These are phyloP conservation scores for Nissolia schottii DNA, from an alignment of 306 rosid species.

Conservation along the genomic window DNA sequence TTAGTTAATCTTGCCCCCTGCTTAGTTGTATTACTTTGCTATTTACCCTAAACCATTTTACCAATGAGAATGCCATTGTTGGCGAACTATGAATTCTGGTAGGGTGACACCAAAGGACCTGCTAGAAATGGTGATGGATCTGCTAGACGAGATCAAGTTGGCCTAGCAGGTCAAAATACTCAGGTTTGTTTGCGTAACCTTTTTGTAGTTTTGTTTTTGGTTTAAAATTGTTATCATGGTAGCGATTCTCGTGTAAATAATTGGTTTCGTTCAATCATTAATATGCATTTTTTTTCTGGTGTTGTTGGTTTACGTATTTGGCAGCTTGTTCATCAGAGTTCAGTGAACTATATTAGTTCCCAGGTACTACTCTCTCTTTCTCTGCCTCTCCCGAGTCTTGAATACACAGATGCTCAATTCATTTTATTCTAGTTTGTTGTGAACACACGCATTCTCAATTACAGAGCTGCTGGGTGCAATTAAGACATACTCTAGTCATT, in stretches of 20 bases:
- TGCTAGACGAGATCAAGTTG: slow-evolving; percentile 57
- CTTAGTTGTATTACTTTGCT: not conserved
- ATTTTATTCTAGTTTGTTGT: too few species aligned
- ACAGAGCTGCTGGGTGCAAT: not conserved
- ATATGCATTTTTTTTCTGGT: not conserved
- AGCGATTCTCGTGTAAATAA: not conserved
- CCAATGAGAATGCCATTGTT: slow-evolving; percentile 15
- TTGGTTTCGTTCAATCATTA: slow-evolving; percentile 8
- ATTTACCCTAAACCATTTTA: not conserved
- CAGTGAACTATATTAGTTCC: slow-evolving; percentile 53
- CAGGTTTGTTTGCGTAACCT: slow-evolving; percentile 49
- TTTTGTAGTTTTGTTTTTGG: slow-evolving; percentile 1
- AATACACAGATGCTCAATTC: not conserved
- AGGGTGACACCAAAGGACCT: slow-evolving; percentile 91
- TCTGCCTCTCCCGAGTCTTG: slow-evolving; percentile 2
- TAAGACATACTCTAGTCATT: not conserved
- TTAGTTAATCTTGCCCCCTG: slow-evolving; percentile 31
- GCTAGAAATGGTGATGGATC: slow-evolving; percentile 77
- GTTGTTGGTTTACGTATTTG: slow-evolving; percentile 23
- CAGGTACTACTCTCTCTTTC: slow-evolving; percentile 53
- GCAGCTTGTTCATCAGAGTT: slow-evolving; percentile 69
- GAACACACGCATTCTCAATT: not conserved
- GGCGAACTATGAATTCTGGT: slow-evolving; percentile 29
- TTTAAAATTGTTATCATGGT: not conserved
- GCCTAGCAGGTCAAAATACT: slow-evolving; percentile 52